Conservation (phyloP, 2,329 filamentous ascomycete species). For the Immersiporthe knoxdaviesiana region DNA sequence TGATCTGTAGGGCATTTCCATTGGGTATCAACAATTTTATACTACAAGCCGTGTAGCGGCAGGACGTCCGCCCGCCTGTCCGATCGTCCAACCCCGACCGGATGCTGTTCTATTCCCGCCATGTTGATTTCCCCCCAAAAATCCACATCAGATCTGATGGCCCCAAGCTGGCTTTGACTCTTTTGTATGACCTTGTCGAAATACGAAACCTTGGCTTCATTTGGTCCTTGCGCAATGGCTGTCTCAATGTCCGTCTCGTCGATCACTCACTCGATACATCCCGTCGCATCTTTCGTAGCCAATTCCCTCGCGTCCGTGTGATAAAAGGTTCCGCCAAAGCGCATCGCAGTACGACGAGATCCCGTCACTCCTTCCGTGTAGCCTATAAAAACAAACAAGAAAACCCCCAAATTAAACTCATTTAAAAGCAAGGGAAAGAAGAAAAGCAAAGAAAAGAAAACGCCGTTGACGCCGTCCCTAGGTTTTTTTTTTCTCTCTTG, state of each 20-base stretch:
- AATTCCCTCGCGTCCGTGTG: neutral
- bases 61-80: neutral
- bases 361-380: neutral
- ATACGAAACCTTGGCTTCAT: neutral
- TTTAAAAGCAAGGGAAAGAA: neutral
- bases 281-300: neutral
- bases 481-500: slow-evolving; percentile 2
- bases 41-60: neutral
- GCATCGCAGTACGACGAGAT: neutral
- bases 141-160: neutral
- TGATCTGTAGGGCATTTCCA: neutral
- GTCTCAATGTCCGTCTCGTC: neutral
- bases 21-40: slow-evolving; percentile 17
- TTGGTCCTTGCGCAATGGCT: neutral
- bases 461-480: neutral
- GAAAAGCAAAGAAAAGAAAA: neutral
- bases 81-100: neutral
- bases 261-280: neutral
- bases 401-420: neutral
- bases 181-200: neutral
- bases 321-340: neutral
- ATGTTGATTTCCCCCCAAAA: neutral
- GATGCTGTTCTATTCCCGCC: neutral
- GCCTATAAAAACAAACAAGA: neutral
- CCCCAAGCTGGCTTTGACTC: neutral